Evolutionary conservation across 106 monocot genomes (phyloP).

Genomic region (Platanthera zijinensis): DNA sequence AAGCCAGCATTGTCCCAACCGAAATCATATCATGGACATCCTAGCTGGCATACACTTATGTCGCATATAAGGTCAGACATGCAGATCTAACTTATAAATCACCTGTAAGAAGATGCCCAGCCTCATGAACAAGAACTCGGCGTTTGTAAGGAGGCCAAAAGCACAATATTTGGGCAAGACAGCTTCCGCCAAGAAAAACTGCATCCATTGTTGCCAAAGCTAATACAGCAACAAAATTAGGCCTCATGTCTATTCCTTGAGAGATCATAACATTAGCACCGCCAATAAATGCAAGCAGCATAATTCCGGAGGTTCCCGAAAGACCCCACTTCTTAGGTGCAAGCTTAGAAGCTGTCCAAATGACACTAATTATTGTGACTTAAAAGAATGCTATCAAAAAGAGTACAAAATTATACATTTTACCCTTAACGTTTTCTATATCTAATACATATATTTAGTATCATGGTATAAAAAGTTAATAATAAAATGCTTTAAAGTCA

Average conservation of each 20-base stretch:
- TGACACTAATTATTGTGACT: neutral
- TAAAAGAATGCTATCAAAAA: neutral
- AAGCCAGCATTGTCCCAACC: too few relatives aligned
- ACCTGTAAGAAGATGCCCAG: slow-evolving; percentile 92
- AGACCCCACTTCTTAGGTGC: slow-evolving; percentile 91
- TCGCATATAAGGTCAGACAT: neutral
- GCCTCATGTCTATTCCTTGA: slow-evolving; percentile 79
- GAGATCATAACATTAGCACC: slow-evolving; percentile 67
- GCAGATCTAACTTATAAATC: slow-evolving; percentile 1
- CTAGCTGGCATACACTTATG: too few relatives aligned
- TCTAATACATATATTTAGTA: too few relatives aligned
- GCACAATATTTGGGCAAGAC: slow-evolving; percentile 76
- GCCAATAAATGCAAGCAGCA: slow-evolving; percentile 55
- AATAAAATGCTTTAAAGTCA: too few relatives aligned
- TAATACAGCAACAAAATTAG: slow-evolving; percentile 73
- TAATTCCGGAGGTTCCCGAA: slow-evolving; percentile 54
- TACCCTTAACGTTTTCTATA: too few relatives aligned
- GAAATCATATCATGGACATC: too few relatives aligned
- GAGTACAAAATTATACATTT: neutral
- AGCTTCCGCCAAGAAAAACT: slow-evolving; percentile 90
- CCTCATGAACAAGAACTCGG: slow-evolving; percentile 93
- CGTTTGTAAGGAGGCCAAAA: slow-evolving; percentile 89
- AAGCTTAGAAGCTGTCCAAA: slow-evolving; percentile 65
- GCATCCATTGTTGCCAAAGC: slow-evolving; percentile 60
- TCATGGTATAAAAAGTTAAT: too few relatives aligned